Conservation (phyloP, 768 basidiomycete species). For the Lyophyllum atratum region DNA sequence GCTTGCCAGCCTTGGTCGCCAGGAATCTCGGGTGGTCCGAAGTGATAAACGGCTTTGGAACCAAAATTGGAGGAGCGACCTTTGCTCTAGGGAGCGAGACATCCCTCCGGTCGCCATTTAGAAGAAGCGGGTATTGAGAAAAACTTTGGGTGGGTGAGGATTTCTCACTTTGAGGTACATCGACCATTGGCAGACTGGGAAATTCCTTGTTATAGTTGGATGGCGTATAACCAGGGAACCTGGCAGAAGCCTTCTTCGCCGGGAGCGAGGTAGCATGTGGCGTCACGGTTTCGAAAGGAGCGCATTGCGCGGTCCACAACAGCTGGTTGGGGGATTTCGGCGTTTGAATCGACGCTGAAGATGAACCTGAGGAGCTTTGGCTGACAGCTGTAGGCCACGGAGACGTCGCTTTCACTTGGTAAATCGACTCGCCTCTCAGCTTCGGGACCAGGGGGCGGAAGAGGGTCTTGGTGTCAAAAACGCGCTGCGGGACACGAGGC, state of each 20-base stretch:
- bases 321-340: not conserved
- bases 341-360: not conserved
- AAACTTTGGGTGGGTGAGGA: not conserved
- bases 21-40: no score
- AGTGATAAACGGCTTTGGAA: no score
- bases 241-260: not conserved
- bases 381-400: not conserved
- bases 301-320: not conserved
- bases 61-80: no score
- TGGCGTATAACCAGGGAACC: not conserved
- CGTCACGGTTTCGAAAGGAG: not conserved
- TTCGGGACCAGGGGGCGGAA: not conserved
- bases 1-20: not conserved
- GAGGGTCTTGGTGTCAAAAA: not conserved
- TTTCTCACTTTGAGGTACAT: not conserved
- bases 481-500: not conserved
- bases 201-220: not conserved
- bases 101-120: not conserved
- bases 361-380: not conserved
- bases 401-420: not conserved
- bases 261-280: not conserved
- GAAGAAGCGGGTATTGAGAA: not conserved
- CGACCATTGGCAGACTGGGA: not conserved
- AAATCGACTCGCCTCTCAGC: not conserved
- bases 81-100: no score